Conservation (phyloP, 1,284 basidiomycete genomes). For the Puccinia novopanici region DNA sequence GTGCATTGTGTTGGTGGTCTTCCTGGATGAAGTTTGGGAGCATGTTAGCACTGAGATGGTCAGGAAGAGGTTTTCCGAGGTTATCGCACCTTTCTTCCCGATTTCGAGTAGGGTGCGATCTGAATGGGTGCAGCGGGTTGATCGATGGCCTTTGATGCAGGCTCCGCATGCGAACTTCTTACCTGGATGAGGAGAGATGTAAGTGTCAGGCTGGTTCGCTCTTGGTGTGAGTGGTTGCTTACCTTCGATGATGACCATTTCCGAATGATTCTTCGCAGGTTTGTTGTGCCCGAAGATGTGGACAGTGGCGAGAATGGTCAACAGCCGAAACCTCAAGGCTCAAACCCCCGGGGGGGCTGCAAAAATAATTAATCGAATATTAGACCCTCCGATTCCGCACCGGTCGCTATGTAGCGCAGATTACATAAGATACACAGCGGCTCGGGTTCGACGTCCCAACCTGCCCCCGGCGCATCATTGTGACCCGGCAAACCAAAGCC, state of each 20-base stretch:
- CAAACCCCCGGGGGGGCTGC: too few species aligned
- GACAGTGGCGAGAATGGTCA: too few species aligned
- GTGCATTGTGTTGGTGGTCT: slow-evolving; percentile 41
- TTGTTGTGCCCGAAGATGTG: too few species aligned
- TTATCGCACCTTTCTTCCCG: slow-evolving; percentile 38
- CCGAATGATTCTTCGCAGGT: too few species aligned
- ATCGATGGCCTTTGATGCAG: slow-evolving; percentile 45
- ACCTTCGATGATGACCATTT: slow-evolving; percentile 32
- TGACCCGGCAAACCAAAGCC: too few species aligned
- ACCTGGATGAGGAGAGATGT: slow-evolving; percentile 6
- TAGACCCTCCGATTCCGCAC: too few species aligned
- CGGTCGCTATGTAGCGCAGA: too few species aligned
- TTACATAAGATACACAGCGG: too few species aligned
- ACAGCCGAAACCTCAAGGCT: too few species aligned
- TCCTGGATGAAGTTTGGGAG: not conserved
- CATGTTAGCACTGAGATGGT: not conserved
- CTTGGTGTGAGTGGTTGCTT: not conserved
- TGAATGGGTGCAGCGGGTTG: slow-evolving; percentile 28
- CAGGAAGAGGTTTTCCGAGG: not conserved
- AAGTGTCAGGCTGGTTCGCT: not conserved
- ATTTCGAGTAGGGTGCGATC: slow-evolving; percentile 40
- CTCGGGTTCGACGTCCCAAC: too few species aligned
- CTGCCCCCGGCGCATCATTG: too few species aligned
- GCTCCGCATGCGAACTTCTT: slow-evolving; percentile 37
- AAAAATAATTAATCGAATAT: too few species aligned